Conservation (phyloP, 2,329 filamentous ascomycete species). For the Alternaria gansuensis region DNA sequence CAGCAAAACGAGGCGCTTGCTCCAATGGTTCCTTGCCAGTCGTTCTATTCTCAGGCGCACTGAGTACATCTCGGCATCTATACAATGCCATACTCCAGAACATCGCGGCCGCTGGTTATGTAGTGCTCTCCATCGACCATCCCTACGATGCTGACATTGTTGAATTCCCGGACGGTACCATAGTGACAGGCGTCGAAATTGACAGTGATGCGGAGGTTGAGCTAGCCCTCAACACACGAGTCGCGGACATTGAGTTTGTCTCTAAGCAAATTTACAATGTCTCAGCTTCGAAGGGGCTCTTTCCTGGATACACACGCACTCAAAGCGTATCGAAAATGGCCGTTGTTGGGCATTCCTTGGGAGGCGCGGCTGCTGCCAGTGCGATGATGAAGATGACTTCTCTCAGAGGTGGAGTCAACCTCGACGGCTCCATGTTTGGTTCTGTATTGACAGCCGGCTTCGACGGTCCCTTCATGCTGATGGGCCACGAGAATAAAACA, state of each 20-base stretch:
- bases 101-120: constrained; percentile 59
- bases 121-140: constrained; percentile 62
- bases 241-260: constrained; percentile 35
- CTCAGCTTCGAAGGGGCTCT: constrained; percentile 15
- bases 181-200: constrained; percentile 39
- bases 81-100: constrained; percentile 57
- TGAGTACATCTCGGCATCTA: constrained; percentile 55
- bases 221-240: constrained; percentile 32
- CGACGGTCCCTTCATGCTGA: constrained; percentile 34
- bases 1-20: neutral
- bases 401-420: constrained; percentile 44
- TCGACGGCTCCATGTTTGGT: constrained; percentile 50
- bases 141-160: constrained; percentile 60
- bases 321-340: constrained; percentile 18
- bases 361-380: constrained; percentile 44
- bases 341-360: constrained; percentile 51
- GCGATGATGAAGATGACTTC: constrained; percentile 28
- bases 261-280: constrained; percentile 29
- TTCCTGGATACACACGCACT: neutral
- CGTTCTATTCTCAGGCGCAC: constrained; percentile 59
- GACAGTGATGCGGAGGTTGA: constrained; percentile 36
- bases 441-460: constrained; percentile 26
- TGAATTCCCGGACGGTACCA: constrained; percentile 59
- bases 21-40: constrained; percentile 23
- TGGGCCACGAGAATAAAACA: constrained; percentile 44